phyloP scores from a whole-genome alignment of 495 filamentous ascomycete genomes.

The Pyrenula aspistea region DNA sequence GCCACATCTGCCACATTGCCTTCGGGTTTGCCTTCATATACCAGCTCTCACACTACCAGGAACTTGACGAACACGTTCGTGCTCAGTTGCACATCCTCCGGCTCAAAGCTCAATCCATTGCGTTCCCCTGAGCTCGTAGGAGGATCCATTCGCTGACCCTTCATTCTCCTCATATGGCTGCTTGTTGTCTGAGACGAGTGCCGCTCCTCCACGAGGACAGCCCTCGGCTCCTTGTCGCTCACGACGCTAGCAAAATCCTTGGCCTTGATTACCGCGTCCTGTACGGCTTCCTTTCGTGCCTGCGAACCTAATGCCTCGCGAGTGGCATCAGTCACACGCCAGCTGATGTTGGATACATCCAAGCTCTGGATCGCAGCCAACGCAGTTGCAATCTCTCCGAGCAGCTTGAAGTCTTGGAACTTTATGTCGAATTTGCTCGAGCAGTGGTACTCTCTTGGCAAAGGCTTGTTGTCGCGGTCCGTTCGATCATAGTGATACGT shows the following conservation, averaged over 20 bases:
- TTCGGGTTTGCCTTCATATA: too few species aligned
- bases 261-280: slow-evolving; percentile 11
- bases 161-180: background rate
- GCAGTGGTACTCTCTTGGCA: slow-evolving; percentile 6
- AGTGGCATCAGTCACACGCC: slow-evolving; percentile 13
- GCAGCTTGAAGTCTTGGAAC: slow-evolving; percentile 10
- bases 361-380: slow-evolving; percentile 7
- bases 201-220: background rate
- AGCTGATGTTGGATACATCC: slow-evolving; percentile 11
- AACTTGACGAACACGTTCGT: background rate
- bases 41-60: background rate
- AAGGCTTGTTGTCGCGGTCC: slow-evolving; percentile 3
- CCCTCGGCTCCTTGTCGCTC: background rate
- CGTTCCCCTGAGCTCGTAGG: background rate
- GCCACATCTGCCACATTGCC: too few species aligned
- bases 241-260: slow-evolving; percentile 12
- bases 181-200: background rate
- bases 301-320: slow-evolving; percentile 4
- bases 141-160: background rate
- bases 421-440: slow-evolving; percentile 3
- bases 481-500: slow-evolving; percentile 4
- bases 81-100: background rate
- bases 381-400: slow-evolving; percentile 7
- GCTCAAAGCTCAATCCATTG: background rate
- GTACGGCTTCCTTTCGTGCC: slow-evolving; percentile 11